Percentiles rank a stretch among this genome's conserved stretches.
Conservation (phyloP, 2,329 filamentous ascomycete species). For the Dothideomycetes sp. region DNA sequence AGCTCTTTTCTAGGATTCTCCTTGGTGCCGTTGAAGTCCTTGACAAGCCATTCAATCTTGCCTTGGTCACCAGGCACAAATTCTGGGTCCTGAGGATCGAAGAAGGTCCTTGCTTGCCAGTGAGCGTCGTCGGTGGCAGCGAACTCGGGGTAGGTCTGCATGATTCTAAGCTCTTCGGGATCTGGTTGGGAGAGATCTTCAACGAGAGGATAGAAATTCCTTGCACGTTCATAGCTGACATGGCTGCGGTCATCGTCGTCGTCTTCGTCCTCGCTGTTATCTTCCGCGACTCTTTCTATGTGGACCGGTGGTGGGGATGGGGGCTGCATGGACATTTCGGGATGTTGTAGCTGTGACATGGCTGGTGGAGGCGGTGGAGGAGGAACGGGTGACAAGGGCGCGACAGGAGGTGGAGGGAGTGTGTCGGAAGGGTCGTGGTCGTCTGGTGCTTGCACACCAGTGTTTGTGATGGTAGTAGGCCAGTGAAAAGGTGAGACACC, state of each 20-base stretch:
- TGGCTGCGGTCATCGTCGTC: conserved; percentile 21
- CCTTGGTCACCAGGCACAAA: conserved; percentile 45
- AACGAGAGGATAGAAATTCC: conserved; percentile 43
- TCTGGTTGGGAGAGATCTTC: conserved; percentile 49
- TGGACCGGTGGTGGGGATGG: conserved; percentile 17
- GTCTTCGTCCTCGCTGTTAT: conserved; percentile 19
- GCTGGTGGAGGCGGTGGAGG: background rate
- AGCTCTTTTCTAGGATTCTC: conserved; percentile 50
- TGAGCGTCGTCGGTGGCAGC: conserved; percentile 50
- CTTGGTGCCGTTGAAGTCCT: conserved; percentile 50
- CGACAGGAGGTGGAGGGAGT: background rate
- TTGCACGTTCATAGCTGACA: conserved; percentile 19
- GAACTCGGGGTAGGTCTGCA: conserved; percentile 41
- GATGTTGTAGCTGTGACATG: background rate
- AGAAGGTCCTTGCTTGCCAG: conserved; percentile 50
- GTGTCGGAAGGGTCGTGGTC: background rate
- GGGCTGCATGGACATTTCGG: conserved; percentile 11
- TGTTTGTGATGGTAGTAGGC: background rate
- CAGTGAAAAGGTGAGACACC: background rate
- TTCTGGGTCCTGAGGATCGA: conserved; percentile 49
- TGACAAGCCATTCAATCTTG: conserved; percentile 50
- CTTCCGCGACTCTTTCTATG: conserved; percentile 20
- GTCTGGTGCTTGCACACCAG: background rate
- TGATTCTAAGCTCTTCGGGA: conserved; percentile 50
- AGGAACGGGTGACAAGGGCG: background rate